phyloP scores from a whole-genome alignment of 2,329 filamentous ascomycete genomes.

The Cadophora sp. region DNA sequence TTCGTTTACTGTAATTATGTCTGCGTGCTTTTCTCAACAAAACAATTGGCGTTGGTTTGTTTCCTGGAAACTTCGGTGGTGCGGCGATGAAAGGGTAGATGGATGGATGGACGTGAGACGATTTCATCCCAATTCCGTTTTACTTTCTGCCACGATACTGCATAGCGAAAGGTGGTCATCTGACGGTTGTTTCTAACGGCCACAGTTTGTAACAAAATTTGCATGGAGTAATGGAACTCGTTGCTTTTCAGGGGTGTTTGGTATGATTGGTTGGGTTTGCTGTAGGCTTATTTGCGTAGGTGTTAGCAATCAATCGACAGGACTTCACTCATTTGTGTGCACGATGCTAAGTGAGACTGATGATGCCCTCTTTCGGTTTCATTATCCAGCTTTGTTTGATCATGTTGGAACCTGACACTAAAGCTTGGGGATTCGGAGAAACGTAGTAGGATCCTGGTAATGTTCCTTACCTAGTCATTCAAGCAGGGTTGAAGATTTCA shows the following conservation, averaged over 20 bases:
- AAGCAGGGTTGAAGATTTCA: too few relatives aligned
- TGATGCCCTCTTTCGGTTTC: too few relatives aligned
- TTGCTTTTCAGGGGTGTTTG: background rate
- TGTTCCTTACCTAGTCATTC: too few relatives aligned
- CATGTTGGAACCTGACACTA: too few relatives aligned
- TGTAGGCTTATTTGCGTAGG: background rate
- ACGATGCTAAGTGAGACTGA: background rate
- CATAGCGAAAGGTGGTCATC: slow-evolving; percentile 15
- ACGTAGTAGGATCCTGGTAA: too few relatives aligned
- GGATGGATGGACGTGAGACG: background rate
- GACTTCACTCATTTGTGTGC: background rate
- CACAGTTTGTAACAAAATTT: slow-evolving; percentile 17
- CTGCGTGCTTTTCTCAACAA: slow-evolving; percentile 7
- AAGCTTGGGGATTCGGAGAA: too few relatives aligned
- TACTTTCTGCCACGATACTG: slow-evolving; percentile 8
- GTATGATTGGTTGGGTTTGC: slow-evolving; percentile 2
- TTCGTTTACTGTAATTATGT: background rate
- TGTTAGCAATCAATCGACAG: slow-evolving; percentile 2
- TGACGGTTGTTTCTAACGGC: slow-evolving; percentile 12
- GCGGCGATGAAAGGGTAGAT: background rate
- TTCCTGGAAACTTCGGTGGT: slow-evolving; percentile 3
- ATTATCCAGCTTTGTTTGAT: too few relatives aligned
- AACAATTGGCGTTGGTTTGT: slow-evolving; percentile 10
- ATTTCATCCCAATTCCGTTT: background rate
- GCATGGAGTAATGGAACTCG: slow-evolving; percentile 13